Conservation (phyloP, 1,284 basidiomycete genomes). For the Pulveroboletus sp. region DNA sequence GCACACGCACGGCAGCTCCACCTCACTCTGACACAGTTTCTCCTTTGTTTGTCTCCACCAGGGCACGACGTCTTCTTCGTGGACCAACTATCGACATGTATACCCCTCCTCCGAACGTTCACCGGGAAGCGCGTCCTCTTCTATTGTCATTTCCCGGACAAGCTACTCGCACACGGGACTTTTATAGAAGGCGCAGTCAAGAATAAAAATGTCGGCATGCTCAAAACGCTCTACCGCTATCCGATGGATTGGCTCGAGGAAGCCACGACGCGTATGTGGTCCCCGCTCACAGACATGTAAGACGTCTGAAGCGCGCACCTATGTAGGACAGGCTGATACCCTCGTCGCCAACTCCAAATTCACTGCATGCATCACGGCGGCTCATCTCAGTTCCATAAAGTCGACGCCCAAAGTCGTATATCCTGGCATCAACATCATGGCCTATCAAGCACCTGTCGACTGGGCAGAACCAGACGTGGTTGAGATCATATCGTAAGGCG, state of each 20-base stretch:
- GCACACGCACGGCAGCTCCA: conserved; percentile 89
- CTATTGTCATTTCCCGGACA: conserved; percentile 98
- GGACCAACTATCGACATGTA: conserved; percentile 91
- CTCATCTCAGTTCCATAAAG: conserved; percentile 72
- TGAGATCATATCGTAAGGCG: conserved; percentile 67
- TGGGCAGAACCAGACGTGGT: conserved; percentile 51
- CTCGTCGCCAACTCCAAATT: conserved; percentile 94
- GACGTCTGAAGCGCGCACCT: neutral
- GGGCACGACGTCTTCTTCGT: conserved; percentile 88
- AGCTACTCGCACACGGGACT: conserved; percentile 80
- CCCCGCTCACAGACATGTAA: neutral
- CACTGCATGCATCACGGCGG: conserved; percentile 77
- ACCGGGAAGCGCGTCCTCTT: conserved; percentile 83
- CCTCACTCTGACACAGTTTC: conserved; percentile 54
- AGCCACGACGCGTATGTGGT: conserved; percentile 75
- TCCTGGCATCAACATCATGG: conserved; percentile 84
- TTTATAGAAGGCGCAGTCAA: conserved; percentile 56
- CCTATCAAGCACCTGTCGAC: conserved; percentile 56
- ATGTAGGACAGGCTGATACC: conserved; percentile 79
- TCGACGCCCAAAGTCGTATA: conserved; percentile 79
- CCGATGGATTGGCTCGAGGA: conserved; percentile 94
- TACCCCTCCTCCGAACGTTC: conserved; percentile 78
- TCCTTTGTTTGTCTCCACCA: conserved; percentile 51
- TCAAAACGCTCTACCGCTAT: conserved; percentile 79
- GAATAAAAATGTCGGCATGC: conserved; percentile 45